phyloP scores from a whole-genome alignment of 495 filamentous ascomycete genomes.

The Penicillium paxilli region DNA sequence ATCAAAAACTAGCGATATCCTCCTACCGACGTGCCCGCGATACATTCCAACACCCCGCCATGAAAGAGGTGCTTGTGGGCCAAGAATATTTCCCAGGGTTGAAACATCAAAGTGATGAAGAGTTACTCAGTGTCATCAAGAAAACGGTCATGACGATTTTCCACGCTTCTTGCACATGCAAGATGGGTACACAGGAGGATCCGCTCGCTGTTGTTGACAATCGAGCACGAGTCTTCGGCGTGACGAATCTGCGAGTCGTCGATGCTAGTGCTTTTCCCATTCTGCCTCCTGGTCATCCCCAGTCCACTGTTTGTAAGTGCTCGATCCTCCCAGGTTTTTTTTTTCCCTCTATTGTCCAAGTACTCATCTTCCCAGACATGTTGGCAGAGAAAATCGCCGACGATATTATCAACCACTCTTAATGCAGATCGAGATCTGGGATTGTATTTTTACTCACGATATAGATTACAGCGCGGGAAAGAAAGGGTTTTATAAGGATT shows the following conservation, averaged over 20 bases:
- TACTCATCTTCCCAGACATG: slow-evolving; percentile 37
- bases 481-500: neutral
- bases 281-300: slow-evolving; percentile 56
- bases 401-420: slow-evolving; percentile 36
- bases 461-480: neutral
- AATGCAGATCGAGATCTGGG: neutral
- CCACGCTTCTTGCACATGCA: slow-evolving; percentile 54
- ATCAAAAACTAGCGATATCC: slow-evolving; percentile 53
- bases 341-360: neutral
- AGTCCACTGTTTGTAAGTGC: slow-evolving; percentile 51
- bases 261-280: slow-evolving; percentile 60
- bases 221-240: slow-evolving; percentile 50
- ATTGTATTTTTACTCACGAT: neutral
- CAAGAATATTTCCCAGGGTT: slow-evolving; percentile 53
- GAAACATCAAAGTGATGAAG: slow-evolving; percentile 43
- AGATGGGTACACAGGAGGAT: slow-evolving; percentile 49
- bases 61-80: slow-evolving; percentile 40
- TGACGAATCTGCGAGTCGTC: slow-evolving; percentile 54
- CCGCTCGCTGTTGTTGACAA: slow-evolving; percentile 56
- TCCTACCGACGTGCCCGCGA: slow-evolving; percentile 52
- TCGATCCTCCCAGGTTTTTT: neutral
- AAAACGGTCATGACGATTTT: slow-evolving; percentile 46
- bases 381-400: slow-evolving; percentile 64
- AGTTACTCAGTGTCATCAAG: slow-evolving; percentile 50
- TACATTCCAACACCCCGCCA: slow-evolving; percentile 28